Conservation (phyloP, 2,329 filamentous ascomycete genomes). For the Claviceps pusilla region DNA sequence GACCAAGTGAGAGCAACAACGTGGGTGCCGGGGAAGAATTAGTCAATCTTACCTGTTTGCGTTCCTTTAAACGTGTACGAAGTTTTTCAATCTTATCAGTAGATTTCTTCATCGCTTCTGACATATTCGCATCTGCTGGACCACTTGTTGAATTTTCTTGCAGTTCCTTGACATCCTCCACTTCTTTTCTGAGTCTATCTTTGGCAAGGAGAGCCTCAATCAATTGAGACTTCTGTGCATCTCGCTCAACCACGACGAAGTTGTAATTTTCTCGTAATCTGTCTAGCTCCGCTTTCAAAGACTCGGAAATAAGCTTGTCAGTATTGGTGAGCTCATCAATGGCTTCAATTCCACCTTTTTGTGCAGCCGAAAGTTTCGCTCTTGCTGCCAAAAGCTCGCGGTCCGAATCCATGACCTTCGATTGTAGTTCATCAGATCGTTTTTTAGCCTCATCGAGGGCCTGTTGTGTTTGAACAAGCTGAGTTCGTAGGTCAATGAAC, state of each 20-base stretch:
- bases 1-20: neutral
- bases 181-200: constrained; percentile 41
- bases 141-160: constrained; percentile 21
- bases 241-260: constrained; percentile 34
- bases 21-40: neutral
- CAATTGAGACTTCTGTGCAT: constrained; percentile 44
- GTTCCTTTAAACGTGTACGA: constrained; percentile 36
- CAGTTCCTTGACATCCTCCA: constrained; percentile 30
- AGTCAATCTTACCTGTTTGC: constrained; percentile 39
- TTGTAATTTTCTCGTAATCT: constrained; percentile 36
- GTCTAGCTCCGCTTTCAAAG: constrained; percentile 43
- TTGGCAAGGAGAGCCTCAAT: constrained; percentile 45
- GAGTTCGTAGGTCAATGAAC: constrained; percentile 35
- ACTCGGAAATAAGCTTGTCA: constrained; percentile 42
- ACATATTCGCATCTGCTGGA: constrained; percentile 19
- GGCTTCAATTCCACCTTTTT: constrained; percentile 38
- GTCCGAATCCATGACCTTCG: constrained; percentile 35
- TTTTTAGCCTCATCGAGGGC: constrained; percentile 34
- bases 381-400: constrained; percentile 39
- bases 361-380: constrained; percentile 38
- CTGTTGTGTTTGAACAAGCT: constrained; percentile 28
- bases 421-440: constrained; percentile 28
- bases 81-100: constrained; percentile 44
- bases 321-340: constrained; percentile 44
- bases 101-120: constrained; percentile 25